phyloP scores from a whole-genome alignment of 805 yeast genomes.

The Teunomyces pallodes region DNA sequence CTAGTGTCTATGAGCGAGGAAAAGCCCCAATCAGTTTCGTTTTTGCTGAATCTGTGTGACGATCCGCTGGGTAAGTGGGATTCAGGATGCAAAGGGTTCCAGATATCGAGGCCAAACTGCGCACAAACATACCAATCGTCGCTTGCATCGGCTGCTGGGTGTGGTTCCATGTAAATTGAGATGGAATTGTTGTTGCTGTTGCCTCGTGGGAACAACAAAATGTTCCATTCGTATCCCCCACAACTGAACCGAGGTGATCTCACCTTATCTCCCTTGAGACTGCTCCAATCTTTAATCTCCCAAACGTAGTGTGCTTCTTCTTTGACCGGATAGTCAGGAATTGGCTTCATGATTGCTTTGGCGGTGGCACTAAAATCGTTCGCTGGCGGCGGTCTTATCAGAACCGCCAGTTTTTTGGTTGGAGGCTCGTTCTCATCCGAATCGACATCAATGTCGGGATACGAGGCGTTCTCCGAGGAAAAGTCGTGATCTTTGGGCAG shows the following conservation, averaged over 20 bases:
- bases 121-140: conserved; percentile 86
- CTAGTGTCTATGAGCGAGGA: conserved; percentile 65
- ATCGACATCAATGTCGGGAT: not conserved
- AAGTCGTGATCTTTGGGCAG: conserved; percentile 1
- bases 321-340: conserved; percentile 38
- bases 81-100: conserved; percentile 73
- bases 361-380: conserved; percentile 29
- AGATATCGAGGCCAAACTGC: conserved; percentile 79
- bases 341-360: conserved; percentile 32
- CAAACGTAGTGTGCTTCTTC: conserved; percentile 43
- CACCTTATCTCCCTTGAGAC: conserved; percentile 41
- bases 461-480: not conserved
- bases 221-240: conserved; percentile 66
- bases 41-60: conserved; percentile 70
- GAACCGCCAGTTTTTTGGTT: conserved; percentile 2
- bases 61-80: conserved; percentile 62
- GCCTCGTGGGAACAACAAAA: conserved; percentile 77
- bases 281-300: conserved; percentile 50
- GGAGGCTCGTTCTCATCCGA: not conserved
- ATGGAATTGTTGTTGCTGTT: conserved; percentile 52
- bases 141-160: conserved; percentile 32
- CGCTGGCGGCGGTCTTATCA: conserved; percentile 23
- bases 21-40: conserved; percentile 96
- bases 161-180: conserved; percentile 81
- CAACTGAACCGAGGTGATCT: conserved; percentile 48